A percentile compares a stretch with the other conserved stretches of the same genome.
Evolutionary conservation across 169 alveolate species (phyloP).

Genomic region (Plasmodium chabaudi): DNA sequence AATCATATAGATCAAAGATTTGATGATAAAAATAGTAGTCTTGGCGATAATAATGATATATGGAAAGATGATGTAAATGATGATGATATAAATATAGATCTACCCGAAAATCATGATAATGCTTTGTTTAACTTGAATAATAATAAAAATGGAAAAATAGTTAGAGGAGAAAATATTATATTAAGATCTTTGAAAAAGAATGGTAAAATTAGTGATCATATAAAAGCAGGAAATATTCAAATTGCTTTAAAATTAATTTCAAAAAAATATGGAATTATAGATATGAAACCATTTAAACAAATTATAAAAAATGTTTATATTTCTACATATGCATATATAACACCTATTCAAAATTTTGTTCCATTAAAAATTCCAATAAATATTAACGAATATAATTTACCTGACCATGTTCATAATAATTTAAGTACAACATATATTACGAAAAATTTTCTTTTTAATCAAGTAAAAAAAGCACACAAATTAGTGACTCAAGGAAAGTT

Average conservation of each 20-base stretch:
- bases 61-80: conserved; percentile 77
- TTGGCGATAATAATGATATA: conserved; percentile 77
- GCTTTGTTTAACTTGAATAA: conserved; percentile 2
- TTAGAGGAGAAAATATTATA: conserved; percentile 11
- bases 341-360: conserved; percentile 54
- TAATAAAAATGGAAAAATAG: conserved; percentile 39
- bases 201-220: conserved; percentile 53
- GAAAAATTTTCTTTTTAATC: conserved; percentile 61
- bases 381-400: conserved; percentile 25
- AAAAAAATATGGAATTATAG: conserved; percentile 64
- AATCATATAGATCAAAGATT: background rate
- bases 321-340: conserved; percentile 64
- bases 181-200: conserved; percentile 28
- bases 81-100: conserved; percentile 63
- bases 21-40: conserved; percentile 65
- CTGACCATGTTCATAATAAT: background rate
- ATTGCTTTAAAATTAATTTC: conserved; percentile 58
- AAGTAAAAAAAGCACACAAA: conserved; percentile 79
- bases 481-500: conserved; percentile 80
- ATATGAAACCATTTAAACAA: conserved; percentile 70
- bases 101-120: conserved; percentile 16
- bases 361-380: conserved; percentile 33
- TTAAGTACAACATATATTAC: conserved; percentile 6
- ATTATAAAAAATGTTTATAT: conserved; percentile 72
- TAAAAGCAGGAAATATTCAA: conserved; percentile 50